These are phyloP conservation scores for Epichloe glyceriae DNA, from an alignment of 2,329 filamentous ascomycete species.

Conservation along the genomic window DNA sequence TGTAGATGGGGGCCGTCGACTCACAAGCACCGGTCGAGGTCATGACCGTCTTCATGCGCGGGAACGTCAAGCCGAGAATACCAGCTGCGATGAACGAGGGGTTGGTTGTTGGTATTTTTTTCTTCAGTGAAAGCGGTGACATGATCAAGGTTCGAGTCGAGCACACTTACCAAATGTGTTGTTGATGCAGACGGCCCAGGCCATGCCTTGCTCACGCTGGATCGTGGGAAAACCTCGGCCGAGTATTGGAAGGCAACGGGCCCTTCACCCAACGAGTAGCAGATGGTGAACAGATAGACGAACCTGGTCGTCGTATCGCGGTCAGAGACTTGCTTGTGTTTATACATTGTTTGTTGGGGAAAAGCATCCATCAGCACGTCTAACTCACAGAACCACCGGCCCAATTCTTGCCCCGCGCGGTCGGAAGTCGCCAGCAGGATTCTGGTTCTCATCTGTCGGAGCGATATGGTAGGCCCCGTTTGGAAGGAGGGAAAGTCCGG, in stretches of 20 bases:
- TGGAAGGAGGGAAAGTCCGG: constrained; percentile 13
- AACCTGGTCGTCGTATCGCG: constrained; percentile 8
- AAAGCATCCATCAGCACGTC: too few relatives aligned
- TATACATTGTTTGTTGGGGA: too few relatives aligned
- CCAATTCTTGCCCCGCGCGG: constrained; percentile 9
- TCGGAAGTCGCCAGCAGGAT: constrained; percentile 8
- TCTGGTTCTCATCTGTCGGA: constrained; percentile 6
- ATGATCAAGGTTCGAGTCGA: background rate
- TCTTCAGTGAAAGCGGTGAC: too few relatives aligned
- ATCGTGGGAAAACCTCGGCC: constrained; percentile 52
- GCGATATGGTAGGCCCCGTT: constrained; percentile 10
- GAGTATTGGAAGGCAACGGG: constrained; percentile 52
- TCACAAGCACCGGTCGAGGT: constrained; percentile 18
- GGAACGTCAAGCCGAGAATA: constrained; percentile 36
- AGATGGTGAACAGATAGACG: constrained; percentile 16
- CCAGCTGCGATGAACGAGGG: background rate
- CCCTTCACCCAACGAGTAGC: constrained; percentile 36
- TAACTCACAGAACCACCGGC: constrained; percentile 10
- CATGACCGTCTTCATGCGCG: constrained; percentile 23
- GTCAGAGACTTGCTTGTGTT: background rate
- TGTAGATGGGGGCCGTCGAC: constrained; percentile 1
- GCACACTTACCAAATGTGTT: constrained; percentile 14
- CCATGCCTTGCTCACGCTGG: constrained; percentile 56
- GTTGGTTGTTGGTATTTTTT: background rate
- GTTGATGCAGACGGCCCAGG: constrained; percentile 38